phyloP scores from a whole-genome alignment of 768 basidiomycete genomes.

The Lyophyllum semitale region DNA sequence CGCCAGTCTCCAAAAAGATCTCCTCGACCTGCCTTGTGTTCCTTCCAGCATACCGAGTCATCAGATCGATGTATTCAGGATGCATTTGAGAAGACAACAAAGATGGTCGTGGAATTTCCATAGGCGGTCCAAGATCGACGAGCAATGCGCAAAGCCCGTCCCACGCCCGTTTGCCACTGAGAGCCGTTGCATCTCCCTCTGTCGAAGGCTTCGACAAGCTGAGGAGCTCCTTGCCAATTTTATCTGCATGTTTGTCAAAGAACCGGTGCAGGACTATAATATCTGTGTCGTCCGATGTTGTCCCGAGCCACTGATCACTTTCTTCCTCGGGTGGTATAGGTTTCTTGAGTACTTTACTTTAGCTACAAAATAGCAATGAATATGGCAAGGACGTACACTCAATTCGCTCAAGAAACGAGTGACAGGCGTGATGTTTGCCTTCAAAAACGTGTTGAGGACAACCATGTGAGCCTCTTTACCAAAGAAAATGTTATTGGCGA shows the following conservation, averaged over 20 bases:
- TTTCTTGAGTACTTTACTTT: conserved; percentile 30
- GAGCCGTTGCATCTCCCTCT: conserved; percentile 56
- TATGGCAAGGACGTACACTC: conserved; percentile 46
- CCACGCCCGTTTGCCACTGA: conserved; percentile 82
- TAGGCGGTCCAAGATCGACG: conserved; percentile 73
- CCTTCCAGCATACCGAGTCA: conserved; percentile 62
- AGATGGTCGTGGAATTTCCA: conserved; percentile 69
- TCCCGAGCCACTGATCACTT: conserved; percentile 71
- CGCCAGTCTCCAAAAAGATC: conserved; percentile 62
- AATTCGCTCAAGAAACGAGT: conserved; percentile 78
- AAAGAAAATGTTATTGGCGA: conserved; percentile 94
- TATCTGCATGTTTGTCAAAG: conserved; percentile 83
- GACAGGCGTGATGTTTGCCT: conserved; percentile 68
- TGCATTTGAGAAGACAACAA: conserved; percentile 49
- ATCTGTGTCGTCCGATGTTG: conserved; percentile 83
- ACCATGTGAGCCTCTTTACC: conserved; percentile 90
- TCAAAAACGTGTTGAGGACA: conserved; percentile 73
- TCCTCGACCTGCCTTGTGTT: conserved; percentile 62
- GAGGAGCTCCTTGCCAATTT: conserved; percentile 84
- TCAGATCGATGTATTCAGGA: conserved; percentile 65
- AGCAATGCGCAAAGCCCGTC: conserved; percentile 76
- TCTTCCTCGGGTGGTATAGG: conserved; percentile 48
- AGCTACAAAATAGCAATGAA: neutral
- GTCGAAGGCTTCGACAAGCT: conserved; percentile 63
- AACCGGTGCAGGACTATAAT: conserved; percentile 82